Evolutionary conservation across 495 filamentous ascomycete species (phyloP), one percentile per base, ranked within the genome.

Genomic region (Hyphodiscus hymeniophilus): DNA sequence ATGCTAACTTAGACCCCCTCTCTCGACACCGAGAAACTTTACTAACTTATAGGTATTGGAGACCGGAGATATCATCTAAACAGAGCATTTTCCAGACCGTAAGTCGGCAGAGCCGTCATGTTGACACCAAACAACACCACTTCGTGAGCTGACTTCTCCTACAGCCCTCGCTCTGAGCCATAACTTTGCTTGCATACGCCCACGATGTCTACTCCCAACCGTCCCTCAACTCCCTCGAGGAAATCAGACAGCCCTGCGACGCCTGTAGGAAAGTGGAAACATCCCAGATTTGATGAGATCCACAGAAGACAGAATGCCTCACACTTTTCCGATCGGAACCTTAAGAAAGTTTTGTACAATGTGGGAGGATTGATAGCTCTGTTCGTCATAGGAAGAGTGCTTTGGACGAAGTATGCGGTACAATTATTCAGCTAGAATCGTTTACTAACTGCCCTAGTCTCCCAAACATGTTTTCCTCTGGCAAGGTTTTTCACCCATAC

Each of bases 211-310:
- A 54, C 58, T 24, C 44, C 54, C 30, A 23, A 44, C 7, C 43
- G 50, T 7, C 54, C 60, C 8, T 62, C 69, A 24, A 79, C 74
- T 1, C 75, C 63, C 22, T 21, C 49, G 23, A 62, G 65, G 45
- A 58, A 52, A 40, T 34, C 51, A 41, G 30, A 66, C 16, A 33
- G 65, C 7, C 48, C 59, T 10, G 52, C 67, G 8, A 63, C 73
- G n/a, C 71, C 69, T 12, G 72, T 74, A 7, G 90, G 90, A 41
- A 87, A 82, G 65, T 96, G 90, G 90, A 76, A 77, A 51, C 90
- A 96, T 64, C 90, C 90, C 3, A 77, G 79, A 23, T 67, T 94
- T 40, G 69, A 82, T 52, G 87, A 94, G 61, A 85, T 96, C 53
- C 73, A 80, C 12, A 73, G 73, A 42, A 80, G 90, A 23, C 85